phyloP scores from a whole-genome alignment of 495 filamentous ascomycete genomes.

The Penicillium goetzii region DNA sequence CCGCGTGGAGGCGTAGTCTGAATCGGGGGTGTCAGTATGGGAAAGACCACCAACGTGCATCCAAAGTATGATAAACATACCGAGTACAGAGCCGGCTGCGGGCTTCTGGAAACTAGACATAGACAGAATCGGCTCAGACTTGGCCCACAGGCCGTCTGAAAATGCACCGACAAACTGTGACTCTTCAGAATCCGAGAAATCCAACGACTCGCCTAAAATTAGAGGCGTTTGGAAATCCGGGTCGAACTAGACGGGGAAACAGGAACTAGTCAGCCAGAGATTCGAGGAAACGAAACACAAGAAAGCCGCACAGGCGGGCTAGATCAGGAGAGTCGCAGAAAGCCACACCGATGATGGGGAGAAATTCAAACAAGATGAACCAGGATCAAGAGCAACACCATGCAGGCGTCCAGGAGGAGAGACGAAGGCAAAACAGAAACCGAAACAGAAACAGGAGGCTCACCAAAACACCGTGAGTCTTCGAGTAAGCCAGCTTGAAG shows the following conservation, averaged over 20 bases:
- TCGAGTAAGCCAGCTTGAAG: conserved; percentile 60
- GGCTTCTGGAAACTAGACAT: conserved; percentile 58
- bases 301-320: background rate
- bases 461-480: conserved; percentile 56
- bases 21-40: background rate
- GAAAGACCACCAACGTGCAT: background rate
- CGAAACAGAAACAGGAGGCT: conserved; percentile 36
- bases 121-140: conserved; percentile 56
- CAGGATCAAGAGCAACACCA: conserved; percentile 23
- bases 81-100: conserved; percentile 43
- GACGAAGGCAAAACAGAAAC: conserved; percentile 14
- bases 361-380: conserved; percentile 29
- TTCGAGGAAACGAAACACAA: conserved; percentile 2
- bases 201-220: conserved; percentile 57
- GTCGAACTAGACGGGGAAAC: conserved; percentile 38
- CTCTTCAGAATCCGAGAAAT: conserved; percentile 55
- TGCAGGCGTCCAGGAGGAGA: conserved; percentile 32
- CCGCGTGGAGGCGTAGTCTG: conserved; percentile 50
- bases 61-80: conserved; percentile 32
- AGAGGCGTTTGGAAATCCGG: conserved; percentile 56
- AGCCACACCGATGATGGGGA: conserved; percentile 9
- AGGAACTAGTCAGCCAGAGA: conserved; percentile 29
- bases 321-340: background rate
- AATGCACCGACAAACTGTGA: conserved; percentile 50
- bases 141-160: conserved; percentile 56